phyloP scores from a whole-genome alignment of 768 basidiomycete species.

The Clathrus columnatus region DNA sequence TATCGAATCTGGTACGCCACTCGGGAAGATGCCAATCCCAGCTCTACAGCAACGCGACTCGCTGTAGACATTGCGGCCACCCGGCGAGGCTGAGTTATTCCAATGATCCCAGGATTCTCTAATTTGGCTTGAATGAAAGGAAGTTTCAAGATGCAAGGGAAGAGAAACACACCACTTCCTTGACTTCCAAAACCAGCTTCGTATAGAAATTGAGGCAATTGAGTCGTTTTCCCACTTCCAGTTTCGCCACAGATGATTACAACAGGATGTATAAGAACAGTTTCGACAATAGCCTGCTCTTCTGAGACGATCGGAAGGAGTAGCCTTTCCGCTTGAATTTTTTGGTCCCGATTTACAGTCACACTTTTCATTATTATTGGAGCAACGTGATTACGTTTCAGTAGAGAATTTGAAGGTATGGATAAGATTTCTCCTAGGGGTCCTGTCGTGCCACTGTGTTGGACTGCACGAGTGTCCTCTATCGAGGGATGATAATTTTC shows the following conservation, averaged over 20 bases:
- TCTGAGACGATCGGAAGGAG: conserved; percentile 85
- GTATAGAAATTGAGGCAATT: conserved; percentile 96
- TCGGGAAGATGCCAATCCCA: conserved; percentile 70
- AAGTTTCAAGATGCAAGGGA: not conserved
- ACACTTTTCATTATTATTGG: conserved; percentile 35
- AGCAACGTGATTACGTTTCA: too few species aligned
- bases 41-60: conserved; percentile 81
- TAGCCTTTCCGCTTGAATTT: conserved; percentile 68
- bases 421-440: conserved; percentile 69
- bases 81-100: conserved; percentile 92
- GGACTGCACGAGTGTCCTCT: conserved; percentile 20
- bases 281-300: conserved; percentile 91
- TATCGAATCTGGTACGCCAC: conserved; percentile 98
- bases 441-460: conserved; percentile 46
- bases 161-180: conserved; percentile 54
- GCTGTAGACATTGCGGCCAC: conserved; percentile 98
- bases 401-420: conserved; percentile 57
- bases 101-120: conserved; percentile 99
- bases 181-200: conserved; percentile 90
- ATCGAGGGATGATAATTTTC: conserved; percentile 7
- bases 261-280: conserved; percentile 77
- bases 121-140: not conserved
- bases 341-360: conserved; percentile 51
- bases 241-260: conserved; percentile 91
- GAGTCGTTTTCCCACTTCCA: conserved; percentile 97